These are phyloP conservation scores for Ophiocordyceps camponoti-rufipedis DNA, from an alignment of 2,329 filamentous ascomycete species.

Conservation along the genomic window DNA sequence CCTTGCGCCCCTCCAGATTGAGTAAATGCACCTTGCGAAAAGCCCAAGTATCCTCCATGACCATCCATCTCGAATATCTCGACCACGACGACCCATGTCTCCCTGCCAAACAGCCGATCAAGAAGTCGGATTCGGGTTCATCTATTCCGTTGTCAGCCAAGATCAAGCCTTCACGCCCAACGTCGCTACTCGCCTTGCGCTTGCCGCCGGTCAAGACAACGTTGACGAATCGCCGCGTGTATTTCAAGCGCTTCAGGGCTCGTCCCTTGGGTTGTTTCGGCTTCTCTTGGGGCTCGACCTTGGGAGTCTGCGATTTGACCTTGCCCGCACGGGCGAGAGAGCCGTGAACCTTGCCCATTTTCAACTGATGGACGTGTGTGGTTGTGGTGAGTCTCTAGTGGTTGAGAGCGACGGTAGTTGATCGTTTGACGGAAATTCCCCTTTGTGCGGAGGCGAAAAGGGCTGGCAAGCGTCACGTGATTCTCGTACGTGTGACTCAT, in stretches of 20 bases:
- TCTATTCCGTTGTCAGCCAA: slow-evolving; percentile 29
- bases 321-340: slow-evolving; percentile 87
- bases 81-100: background rate
- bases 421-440: slow-evolving; percentile 10
- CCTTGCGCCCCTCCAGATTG: background rate
- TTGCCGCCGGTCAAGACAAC: slow-evolving; percentile 95
- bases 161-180: background rate
- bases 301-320: slow-evolving; percentile 92
- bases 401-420: slow-evolving; percentile 8
- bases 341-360: slow-evolving; percentile 87
- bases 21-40: slow-evolving; percentile 15
- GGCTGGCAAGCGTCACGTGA: no score
- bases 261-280: slow-evolving; percentile 93
- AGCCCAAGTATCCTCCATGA: slow-evolving; percentile 6
- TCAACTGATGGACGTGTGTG: slow-evolving; percentile 18
- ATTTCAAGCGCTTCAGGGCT: slow-evolving; percentile 89
- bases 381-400: slow-evolving; percentile 2
- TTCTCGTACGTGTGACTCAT: no score
- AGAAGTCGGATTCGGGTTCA: slow-evolving; percentile 72
- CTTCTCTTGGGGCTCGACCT: slow-evolving; percentile 89
- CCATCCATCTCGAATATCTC: slow-evolving; percentile 8
- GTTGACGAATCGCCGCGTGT: slow-evolving; percentile 97
- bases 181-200: slow-evolving; percentile 57
- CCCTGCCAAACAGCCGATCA: slow-evolving; percentile 11
- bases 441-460: no score